phyloP scores from a whole-genome alignment of 2,329 filamentous ascomycete genomes.

The Paraconiothyrium brasiliense region DNA sequence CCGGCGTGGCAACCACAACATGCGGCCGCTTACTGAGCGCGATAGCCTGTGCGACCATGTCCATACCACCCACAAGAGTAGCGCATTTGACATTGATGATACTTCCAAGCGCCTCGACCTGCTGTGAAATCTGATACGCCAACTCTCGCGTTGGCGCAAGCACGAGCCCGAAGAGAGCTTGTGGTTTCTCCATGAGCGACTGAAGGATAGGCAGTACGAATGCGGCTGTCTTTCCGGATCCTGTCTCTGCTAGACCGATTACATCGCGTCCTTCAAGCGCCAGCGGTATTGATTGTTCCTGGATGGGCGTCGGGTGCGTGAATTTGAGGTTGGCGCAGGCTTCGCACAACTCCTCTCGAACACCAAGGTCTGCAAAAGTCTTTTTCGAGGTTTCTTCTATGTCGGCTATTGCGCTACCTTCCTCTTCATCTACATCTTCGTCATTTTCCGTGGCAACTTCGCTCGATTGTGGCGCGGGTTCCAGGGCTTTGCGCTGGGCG shows the following conservation, averaged over 20 bases:
- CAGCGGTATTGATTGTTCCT: constrained; percentile 81
- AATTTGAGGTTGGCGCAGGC: constrained; percentile 85
- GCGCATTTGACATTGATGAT: constrained; percentile 88
- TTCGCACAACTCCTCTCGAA: constrained; percentile 88
- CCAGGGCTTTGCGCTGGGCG: constrained; percentile 20
- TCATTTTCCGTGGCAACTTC: constrained; percentile 29
- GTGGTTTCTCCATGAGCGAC: constrained; percentile 84
- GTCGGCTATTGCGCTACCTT: constrained; percentile 20
- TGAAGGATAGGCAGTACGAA: constrained; percentile 95
- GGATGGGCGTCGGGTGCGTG: constrained; percentile 88
- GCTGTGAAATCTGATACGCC: constrained; percentile 87
- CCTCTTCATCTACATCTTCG: constrained; percentile 16
- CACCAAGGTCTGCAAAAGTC: constrained; percentile 76
- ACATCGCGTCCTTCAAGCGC: constrained; percentile 85
- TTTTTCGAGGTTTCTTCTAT: constrained; percentile 58
- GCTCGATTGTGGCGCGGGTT: constrained; percentile 36
- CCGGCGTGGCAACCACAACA: constrained; percentile 87
- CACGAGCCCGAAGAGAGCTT: constrained; percentile 85
- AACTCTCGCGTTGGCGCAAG: constrained; percentile 93
- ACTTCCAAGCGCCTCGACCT: constrained; percentile 87
- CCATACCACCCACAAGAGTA: constrained; percentile 90
- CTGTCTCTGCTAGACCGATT: constrained; percentile 94
- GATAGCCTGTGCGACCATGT: constrained; percentile 92
- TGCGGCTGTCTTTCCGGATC: constrained; percentile 93
- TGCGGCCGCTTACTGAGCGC: constrained; percentile 96